Conservation (phyloP, 2,329 filamentous ascomycete species). For the Arthroderma sp. region DNA sequence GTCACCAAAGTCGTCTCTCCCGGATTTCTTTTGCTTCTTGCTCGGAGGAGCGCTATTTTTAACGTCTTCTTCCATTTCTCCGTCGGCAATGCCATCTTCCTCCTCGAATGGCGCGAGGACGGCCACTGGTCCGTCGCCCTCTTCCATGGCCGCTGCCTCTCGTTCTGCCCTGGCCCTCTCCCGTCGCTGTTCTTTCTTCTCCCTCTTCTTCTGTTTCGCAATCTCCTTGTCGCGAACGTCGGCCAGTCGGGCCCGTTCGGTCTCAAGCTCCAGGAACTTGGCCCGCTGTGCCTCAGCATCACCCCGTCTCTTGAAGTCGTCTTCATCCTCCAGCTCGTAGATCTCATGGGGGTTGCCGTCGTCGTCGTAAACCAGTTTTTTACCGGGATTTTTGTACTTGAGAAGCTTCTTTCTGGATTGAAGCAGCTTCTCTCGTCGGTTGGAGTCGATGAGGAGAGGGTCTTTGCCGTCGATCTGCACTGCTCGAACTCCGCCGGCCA, state of each 20-base stretch:
- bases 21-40: conserved; percentile 34
- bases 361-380: conserved; percentile 82
- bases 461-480: conserved; percentile 49
- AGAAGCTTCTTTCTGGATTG: conserved; percentile 88
- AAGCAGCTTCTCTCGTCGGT: conserved; percentile 89
- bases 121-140: conserved; percentile 22
- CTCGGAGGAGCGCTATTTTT: conserved; percentile 20
- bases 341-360: conserved; percentile 73
- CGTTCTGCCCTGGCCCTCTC: conserved; percentile 26
- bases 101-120: conserved; percentile 24
- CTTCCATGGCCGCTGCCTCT: conserved; percentile 18
- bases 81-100: conserved; percentile 11
- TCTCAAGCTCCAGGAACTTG: conserved; percentile 67
- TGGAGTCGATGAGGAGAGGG: conserved; percentile 77
- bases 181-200: conserved; percentile 38
- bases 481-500: conserved; percentile 32
- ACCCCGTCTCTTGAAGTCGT: conserved; percentile 63
- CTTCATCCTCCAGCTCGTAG: conserved; percentile 80
- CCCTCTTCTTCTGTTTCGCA: conserved; percentile 58
- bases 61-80: conserved; percentile 13
- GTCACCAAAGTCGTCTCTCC: conserved; percentile 25
- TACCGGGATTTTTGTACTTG: conserved; percentile 77
- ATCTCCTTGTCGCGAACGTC: conserved; percentile 74
- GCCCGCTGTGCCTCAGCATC: conserved; percentile 62
- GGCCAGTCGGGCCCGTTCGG: conserved; percentile 56